phyloP scores from a whole-genome alignment of 306 rosid species.

The Spatholobus suberectus region DNA sequence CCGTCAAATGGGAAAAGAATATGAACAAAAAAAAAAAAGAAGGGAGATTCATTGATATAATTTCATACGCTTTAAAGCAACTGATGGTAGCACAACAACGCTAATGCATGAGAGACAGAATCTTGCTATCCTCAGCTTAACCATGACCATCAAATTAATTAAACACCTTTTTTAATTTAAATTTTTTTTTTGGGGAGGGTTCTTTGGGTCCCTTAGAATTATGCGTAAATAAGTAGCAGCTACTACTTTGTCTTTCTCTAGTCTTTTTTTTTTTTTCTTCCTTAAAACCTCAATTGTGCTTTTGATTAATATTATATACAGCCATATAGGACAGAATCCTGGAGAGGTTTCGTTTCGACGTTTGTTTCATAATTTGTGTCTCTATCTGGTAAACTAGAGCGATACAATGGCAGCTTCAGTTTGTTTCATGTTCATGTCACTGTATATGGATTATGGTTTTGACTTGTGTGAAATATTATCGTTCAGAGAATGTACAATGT shows the following conservation, averaged over 20 bases:
- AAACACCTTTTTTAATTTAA: slow-evolving; percentile 23
- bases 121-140: slow-evolving; percentile 51
- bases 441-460: slow-evolving; percentile 31
- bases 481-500: slow-evolving; percentile 41
- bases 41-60: slow-evolving; percentile 14
- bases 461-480: slow-evolving; percentile 38
- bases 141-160: slow-evolving; percentile 60
- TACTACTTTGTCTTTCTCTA: slow-evolving; percentile 26
- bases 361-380: slow-evolving; percentile 23
- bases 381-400: background rate
- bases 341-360: slow-evolving; percentile 27
- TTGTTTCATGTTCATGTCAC: background rate
- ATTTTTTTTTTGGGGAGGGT: background rate
- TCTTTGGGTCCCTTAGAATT: slow-evolving; percentile 43
- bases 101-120: slow-evolving; percentile 56
- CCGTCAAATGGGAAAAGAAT: background rate
- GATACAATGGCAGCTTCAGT: background rate
- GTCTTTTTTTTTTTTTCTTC: background rate
- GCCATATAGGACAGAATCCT: slow-evolving; percentile 27
- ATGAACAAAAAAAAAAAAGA: background rate
- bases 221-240: slow-evolving; percentile 68
- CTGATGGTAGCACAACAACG: slow-evolving; percentile 33
- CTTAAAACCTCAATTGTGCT: slow-evolving; percentile 22
- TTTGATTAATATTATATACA: slow-evolving; percentile 33
- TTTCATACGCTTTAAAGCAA: slow-evolving; percentile 31